Percentiles rank a stretch among this genome's conserved stretches.
phyloP scores from a whole-genome alignment of 169 alveolate genomes.

The Cryptosporidium viatorum region DNA sequence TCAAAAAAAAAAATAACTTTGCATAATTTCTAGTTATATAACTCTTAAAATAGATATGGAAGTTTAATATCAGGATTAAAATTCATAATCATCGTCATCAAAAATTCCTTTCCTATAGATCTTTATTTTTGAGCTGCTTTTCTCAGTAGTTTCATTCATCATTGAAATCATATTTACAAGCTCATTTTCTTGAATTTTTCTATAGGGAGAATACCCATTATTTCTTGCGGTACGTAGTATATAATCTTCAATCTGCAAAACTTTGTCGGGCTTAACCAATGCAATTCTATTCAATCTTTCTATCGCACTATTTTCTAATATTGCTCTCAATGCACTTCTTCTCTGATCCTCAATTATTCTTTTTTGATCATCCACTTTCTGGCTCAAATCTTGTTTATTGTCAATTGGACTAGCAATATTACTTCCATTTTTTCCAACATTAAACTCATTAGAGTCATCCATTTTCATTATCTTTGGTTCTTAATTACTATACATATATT shows the following conservation, averaged over 20 bases:
- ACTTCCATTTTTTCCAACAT: not conserved
- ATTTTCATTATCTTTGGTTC: not conserved
- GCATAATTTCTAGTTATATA: not conserved
- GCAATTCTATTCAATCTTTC: conserved; percentile 66
- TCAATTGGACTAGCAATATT: not conserved
- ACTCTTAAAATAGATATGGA: not conserved
- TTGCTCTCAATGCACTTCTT: conserved; percentile 52
- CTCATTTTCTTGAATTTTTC: conserved; percentile 30
- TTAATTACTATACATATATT: not conserved
- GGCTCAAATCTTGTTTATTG: not conserved
- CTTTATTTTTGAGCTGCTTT: conserved; percentile 12
- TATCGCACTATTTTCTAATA: conserved; percentile 44
- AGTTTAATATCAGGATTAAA: not conserved
- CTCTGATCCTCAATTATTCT: conserved; percentile 41
- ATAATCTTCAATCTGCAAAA: conserved; percentile 50
- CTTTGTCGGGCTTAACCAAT: conserved; percentile 66
- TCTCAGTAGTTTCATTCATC: conserved; percentile 22
- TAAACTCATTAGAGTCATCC: not conserved
- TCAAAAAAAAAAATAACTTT: not conserved
- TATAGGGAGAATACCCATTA: conserved; percentile 34
- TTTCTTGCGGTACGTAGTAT: conserved; percentile 31
- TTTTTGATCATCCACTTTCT: conserved; percentile 23
- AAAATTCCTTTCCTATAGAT: conserved; percentile 43
- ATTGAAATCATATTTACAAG: conserved; percentile 30
- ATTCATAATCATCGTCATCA: conserved; percentile 64